Conservation (phyloP, 192 early-diverging fungal genomes). For the Glomus cerebriforme region DNA sequence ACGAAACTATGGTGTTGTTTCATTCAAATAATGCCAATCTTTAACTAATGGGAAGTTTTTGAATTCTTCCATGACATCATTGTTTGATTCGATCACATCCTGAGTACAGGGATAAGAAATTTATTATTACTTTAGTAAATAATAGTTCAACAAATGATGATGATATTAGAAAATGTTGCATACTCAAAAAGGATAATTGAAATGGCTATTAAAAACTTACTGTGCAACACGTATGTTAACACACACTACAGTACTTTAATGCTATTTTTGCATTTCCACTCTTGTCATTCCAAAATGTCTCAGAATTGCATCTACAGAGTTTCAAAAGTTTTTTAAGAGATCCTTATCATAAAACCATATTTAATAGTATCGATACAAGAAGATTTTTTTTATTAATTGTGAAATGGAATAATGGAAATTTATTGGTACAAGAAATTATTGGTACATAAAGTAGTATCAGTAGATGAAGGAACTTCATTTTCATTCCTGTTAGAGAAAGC, state of each 20-base stretch:
- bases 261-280: not conserved
- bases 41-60: no score
- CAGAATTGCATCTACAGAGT: not conserved
- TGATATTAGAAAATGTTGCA: no score
- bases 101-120: no score
- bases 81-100: no score
- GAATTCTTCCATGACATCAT: no score
- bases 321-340: not conserved
- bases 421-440: no score
- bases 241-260: not conserved
- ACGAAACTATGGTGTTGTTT: no score
- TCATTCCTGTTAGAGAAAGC: slow-evolving; percentile 8
- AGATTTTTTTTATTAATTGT: not conserved
- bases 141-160: no score
- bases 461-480: slow-evolving; percentile 15
- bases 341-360: not conserved
- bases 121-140: no score
- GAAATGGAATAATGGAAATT: no score
- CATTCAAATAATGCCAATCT: no score
- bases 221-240: not conserved
- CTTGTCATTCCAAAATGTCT: not conserved
- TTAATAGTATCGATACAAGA: not conserved
- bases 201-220: not conserved
- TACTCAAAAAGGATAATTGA: no score
- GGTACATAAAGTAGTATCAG: not conserved